These are phyloP conservation scores for Ochetophila trinervis DNA, from an alignment of 306 rosid genomes.

Conservation along the genomic window DNA sequence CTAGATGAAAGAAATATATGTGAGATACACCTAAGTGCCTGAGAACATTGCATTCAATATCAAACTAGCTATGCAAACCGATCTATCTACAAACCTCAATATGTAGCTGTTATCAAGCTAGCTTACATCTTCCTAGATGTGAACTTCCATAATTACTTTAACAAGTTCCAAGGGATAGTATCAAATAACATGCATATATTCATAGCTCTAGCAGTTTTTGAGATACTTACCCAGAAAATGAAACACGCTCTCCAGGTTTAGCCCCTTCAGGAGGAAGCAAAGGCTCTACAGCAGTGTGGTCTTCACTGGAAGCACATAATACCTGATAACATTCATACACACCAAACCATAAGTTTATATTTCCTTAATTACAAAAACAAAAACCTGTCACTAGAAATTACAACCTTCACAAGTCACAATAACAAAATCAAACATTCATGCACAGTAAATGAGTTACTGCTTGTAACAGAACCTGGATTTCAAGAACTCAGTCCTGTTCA, in stretches of 20 bases:
- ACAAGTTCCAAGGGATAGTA: not conserved
- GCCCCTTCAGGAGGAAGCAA: conserved; percentile 90
- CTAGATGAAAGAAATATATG: conserved; percentile 35
- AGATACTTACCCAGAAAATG: conserved; percentile 66
- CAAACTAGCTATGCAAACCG: not conserved
- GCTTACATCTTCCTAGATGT: not conserved
- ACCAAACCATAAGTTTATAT: conserved; percentile 3
- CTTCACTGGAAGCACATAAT: conserved; percentile 86
- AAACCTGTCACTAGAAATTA: not conserved
- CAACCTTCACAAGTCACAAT: not conserved
- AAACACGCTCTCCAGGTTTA: conserved; percentile 68
- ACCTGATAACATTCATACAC: conserved; percentile 44
- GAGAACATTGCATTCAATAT: not conserved
- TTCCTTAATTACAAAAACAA: not conserved
- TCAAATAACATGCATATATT: not conserved
- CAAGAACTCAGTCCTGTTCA: too few species aligned
- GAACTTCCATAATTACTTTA: not conserved
- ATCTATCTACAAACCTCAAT: not conserved
- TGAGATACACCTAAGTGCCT: conserved; percentile 9
- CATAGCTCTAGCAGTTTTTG: conserved; percentile 17
- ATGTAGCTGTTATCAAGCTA: conserved; percentile 10
- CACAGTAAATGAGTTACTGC: too few species aligned
- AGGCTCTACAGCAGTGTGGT: conserved; percentile 78
- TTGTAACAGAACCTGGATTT: too few species aligned
- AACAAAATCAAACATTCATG: too few species aligned